A percentile compares a stretch with the other conserved stretches of the same genome.
Conservation (phyloP, 768 basidiomycete genomes). For the Phanerochaete sordida region DNA sequence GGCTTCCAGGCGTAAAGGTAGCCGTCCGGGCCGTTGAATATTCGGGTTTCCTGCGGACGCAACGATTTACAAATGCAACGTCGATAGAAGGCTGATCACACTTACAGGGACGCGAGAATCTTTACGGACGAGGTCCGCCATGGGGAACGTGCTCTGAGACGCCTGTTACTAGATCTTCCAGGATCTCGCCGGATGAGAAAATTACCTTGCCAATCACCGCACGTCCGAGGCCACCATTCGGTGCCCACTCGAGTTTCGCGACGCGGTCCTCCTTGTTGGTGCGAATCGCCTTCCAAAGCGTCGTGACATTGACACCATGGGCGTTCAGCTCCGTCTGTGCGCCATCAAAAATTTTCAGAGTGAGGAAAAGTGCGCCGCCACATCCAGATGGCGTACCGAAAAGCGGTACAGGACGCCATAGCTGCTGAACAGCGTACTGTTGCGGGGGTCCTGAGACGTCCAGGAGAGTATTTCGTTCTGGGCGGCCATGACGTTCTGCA, state of each 20-base stretch:
- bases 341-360: constrained; percentile 6
- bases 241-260: constrained; percentile 84
- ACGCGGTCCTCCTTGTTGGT: constrained; percentile 85
- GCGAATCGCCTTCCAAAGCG: constrained; percentile 77
- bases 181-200: constrained; percentile 21
- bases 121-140: constrained; percentile 77
- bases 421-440: constrained; percentile 78
- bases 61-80: constrained; percentile 12
- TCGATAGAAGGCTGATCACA: constrained; percentile 15
- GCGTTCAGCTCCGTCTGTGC: constrained; percentile 60
- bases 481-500: constrained; percentile 39
- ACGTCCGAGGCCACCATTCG: constrained; percentile 79
- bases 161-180: constrained; percentile 8
- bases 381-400: constrained; percentile 44
- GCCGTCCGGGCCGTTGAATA: constrained; percentile 83
- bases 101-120: constrained; percentile 61
- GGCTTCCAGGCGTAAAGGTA: constrained; percentile 78
- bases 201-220: constrained; percentile 80
- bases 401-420: constrained; percentile 83
- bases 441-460: constrained; percentile 84
- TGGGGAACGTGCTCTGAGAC: constrained; percentile 67
- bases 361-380: constrained; percentile 6
- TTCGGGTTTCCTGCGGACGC: constrained; percentile 33
- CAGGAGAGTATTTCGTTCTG: constrained; percentile 69
- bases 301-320: constrained; percentile 70